Evolutionary conservation across 495 filamentous ascomycete genomes (phyloP).

Genomic region (Astrothelium macrocarpum): DNA sequence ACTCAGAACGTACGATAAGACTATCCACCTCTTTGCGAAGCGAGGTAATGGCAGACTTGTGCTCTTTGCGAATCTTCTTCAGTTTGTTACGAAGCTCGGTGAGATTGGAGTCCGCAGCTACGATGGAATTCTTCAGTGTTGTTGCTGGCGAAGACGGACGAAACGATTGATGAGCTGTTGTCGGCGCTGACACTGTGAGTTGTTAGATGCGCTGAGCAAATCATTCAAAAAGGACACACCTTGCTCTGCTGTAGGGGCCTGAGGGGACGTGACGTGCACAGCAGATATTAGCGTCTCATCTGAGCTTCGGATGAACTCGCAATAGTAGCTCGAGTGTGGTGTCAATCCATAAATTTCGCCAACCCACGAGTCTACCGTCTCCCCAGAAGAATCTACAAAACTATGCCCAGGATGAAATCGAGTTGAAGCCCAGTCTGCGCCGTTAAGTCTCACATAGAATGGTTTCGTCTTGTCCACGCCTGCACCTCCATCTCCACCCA

Average conservation of each 20-base stretch:
- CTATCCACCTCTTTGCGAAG: constrained; percentile 75
- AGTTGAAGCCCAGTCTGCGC: constrained; percentile 78
- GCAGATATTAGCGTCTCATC: constrained; percentile 66
- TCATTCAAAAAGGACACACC: constrained; percentile 31
- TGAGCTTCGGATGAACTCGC: constrained; percentile 69
- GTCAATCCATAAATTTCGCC: constrained; percentile 86
- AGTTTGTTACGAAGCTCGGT: constrained; percentile 65
- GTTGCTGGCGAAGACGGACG: constrained; percentile 64
- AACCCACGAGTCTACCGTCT: constrained; percentile 48
- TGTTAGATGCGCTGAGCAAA: constrained; percentile 28
- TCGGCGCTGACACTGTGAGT: constrained; percentile 37
- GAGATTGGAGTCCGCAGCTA: constrained; percentile 66
- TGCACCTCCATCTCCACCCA: constrained; percentile 18
- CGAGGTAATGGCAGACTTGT: constrained; percentile 58
- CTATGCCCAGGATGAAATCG: constrained; percentile 38
- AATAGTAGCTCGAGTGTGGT: constrained; percentile 73
- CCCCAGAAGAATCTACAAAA: constrained; percentile 14
- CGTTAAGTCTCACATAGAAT: constrained; percentile 82
- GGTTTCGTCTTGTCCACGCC: constrained; percentile 56
- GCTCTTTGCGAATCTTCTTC: constrained; percentile 69
- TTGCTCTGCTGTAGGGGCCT: constrained; percentile 58
- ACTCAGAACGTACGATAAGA: constrained; percentile 53
- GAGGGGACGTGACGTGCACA: constrained; percentile 69
- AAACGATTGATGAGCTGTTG: constrained; percentile 57
- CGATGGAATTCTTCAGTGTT: constrained; percentile 79